These are phyloP conservation scores for Meripilus lineatus DNA, from an alignment of 1,284 basidiomycete species.

Conservation along the genomic window DNA sequence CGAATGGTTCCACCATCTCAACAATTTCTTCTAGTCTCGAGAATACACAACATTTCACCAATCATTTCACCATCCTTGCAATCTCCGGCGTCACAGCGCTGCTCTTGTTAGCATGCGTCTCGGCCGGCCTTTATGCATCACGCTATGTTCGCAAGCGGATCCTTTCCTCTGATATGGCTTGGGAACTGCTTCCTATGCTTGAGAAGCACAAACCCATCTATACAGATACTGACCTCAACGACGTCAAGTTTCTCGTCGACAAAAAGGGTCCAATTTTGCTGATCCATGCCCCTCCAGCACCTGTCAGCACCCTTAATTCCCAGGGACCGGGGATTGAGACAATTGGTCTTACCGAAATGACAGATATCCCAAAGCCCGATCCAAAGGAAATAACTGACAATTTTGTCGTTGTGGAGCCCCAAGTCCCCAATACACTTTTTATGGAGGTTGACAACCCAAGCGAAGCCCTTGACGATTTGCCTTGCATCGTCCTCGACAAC, in stretches of 20 bases:
- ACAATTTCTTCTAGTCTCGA: no score
- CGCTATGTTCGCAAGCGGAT: conserved; percentile 28
- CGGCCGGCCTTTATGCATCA: conserved; percentile 29
- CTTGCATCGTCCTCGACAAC: conserved; percentile 11
- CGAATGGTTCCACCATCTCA: no score
- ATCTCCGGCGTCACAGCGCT: conserved; percentile 34
- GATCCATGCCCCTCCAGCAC: no score
- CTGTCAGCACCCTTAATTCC: no score
- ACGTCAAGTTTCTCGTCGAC: conserved; percentile 4
- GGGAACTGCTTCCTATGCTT: conserved; percentile 30
- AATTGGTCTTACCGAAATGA: no score
- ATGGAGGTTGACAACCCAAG: no score
- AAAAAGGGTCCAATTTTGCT: conserved; percentile 10
- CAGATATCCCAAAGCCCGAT: no score
- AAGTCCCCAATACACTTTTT: no score
- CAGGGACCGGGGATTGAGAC: no score
- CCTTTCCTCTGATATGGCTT: conserved; percentile 26
- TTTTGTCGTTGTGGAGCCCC: no score
- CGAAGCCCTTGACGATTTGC: conserved; percentile 13
- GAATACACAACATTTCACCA: no score
- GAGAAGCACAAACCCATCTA: conserved; percentile 23
- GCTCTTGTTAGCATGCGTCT: conserved; percentile 31
- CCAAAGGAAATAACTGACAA: conserved; percentile 34
- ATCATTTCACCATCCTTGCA: conserved; percentile 28
- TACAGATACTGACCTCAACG: no score